Evolutionary conservation across 2,329 filamentous ascomycete genomes (phyloP), one percentile per base, ranked within the genome.

Genomic region (Fusarium gaditjirri): DNA sequence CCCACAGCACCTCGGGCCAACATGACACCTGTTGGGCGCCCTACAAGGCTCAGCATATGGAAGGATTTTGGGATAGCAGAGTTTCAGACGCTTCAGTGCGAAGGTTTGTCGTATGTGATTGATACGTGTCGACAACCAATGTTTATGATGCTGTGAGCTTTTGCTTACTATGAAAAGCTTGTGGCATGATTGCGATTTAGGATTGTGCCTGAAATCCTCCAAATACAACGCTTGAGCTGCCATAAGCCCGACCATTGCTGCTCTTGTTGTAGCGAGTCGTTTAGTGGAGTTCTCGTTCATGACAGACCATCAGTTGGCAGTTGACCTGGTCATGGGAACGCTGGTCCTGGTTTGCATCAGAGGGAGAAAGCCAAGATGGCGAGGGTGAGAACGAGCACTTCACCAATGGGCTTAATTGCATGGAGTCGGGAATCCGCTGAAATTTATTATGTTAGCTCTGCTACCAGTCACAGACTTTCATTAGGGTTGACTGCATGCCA

Each of bases 121-220:
- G 70, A 72, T 31, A 50, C 41, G n/a, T 72, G 70, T 41, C 38
- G 31, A 33, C 19, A 49, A 16, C 67, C 70, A 2, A 72, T 71
- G 57, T 73, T 72, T 17, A 73, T 73, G 61, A 50, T 72, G 17
- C 11, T 73, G 13, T 65, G 29, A 67, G 17, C 17, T 35, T 29
- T 23, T 12, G 21, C 25, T 25, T 23, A 9, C 36, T 29, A 29
- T 27, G 13, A 41, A 21, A 29, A 41, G 35, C 23, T 41, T 12
- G 35, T 27, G 49, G 25, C 25, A 41, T 39, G 25, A 29, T 41
- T 13, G 13, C n/a, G 13, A n/a, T n/a, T 13, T 14, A 21, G 13
- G 19, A 39, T n/a, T 41, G 33, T 17, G 8, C 19, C 19, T 14
- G 19, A 13, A 5, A 8, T 13, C 10, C 31, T n/a, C 13, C 13